Percentiles rank a stretch among this genome's conserved stretches.
Evolutionary conservation across 257 asterid genomes (phyloP).

Genomic region (Nicotiana otophora): DNA sequence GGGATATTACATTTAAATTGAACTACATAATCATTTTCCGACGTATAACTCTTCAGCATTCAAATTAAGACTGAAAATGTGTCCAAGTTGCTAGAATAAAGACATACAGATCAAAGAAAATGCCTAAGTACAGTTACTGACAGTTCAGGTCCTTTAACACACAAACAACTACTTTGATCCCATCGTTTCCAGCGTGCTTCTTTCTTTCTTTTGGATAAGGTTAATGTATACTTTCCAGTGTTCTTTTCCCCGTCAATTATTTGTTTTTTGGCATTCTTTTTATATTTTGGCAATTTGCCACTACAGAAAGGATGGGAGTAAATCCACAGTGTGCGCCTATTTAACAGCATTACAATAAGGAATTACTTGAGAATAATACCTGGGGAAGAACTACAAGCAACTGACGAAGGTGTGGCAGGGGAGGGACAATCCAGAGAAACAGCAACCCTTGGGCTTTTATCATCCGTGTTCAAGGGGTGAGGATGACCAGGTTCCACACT

Average conservation of each 20-base stretch:
- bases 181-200: background rate
- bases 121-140: background rate
- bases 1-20: background rate
- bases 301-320: background rate
- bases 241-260: background rate
- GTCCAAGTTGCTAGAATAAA: background rate
- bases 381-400: slow-evolving; percentile 85
- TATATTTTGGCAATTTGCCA: background rate
- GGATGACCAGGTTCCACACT: slow-evolving; percentile 37
- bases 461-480: slow-evolving; percentile 34
- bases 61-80: background rate
- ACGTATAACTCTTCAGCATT: background rate
- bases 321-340: background rate
- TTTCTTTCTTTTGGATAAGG: background rate
- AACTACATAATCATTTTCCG: background rate
- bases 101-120: background rate
- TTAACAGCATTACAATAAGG: background rate
- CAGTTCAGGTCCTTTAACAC: background rate
- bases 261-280: background rate
- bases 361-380: slow-evolving; percentile 39
- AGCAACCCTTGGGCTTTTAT: slow-evolving; percentile 56
- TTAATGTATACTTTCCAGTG: background rate
- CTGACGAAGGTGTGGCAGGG: slow-evolving; percentile 73
- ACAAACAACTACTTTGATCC: background rate
- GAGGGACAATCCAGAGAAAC: slow-evolving; percentile 51